phyloP scores from a whole-genome alignment of 2,329 filamentous ascomycete genomes.

The Davidsoniella eucalypti region DNA sequence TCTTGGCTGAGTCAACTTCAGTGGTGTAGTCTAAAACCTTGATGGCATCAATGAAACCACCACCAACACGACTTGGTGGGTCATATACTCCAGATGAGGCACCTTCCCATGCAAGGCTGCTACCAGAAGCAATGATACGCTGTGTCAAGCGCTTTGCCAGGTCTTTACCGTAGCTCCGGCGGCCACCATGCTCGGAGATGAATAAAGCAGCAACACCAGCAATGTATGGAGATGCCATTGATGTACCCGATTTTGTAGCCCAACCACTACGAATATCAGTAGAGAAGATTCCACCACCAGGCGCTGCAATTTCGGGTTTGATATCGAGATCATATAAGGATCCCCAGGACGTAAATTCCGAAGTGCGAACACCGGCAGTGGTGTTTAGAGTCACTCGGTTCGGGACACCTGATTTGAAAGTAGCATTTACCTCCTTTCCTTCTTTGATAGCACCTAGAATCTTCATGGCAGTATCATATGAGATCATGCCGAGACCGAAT shows the following conservation, averaged over 20 bases:
- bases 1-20: slow-evolving; percentile 24
- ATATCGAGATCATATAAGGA: slow-evolving; percentile 28
- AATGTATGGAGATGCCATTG: slow-evolving; percentile 38
- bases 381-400: background rate
- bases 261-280: slow-evolving; percentile 27
- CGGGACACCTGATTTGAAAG: slow-evolving; percentile 19
- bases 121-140: slow-evolving; percentile 7
- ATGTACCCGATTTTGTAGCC: slow-evolving; percentile 33
- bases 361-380: background rate
- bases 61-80: slow-evolving; percentile 24
- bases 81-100: slow-evolving; percentile 17
- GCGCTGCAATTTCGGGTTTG: slow-evolving; percentile 33
- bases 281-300: slow-evolving; percentile 33
- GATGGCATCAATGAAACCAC: slow-evolving; percentile 30
- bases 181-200: too few species aligned
- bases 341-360: background rate
- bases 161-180: too few species aligned
- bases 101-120: slow-evolving; percentile 7
- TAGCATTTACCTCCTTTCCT: slow-evolving; percentile 23
- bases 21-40: slow-evolving; percentile 27
- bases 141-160: too few species aligned
- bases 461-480: slow-evolving; percentile 15
- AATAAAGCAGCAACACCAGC: slow-evolving; percentile 34
- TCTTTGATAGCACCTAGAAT: slow-evolving; percentile 18
- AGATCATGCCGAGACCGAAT: slow-evolving; percentile 1